Evolutionary conservation across 768 basidiomycete genomes (phyloP).

Genomic region (Lactarius quietus): DNA sequence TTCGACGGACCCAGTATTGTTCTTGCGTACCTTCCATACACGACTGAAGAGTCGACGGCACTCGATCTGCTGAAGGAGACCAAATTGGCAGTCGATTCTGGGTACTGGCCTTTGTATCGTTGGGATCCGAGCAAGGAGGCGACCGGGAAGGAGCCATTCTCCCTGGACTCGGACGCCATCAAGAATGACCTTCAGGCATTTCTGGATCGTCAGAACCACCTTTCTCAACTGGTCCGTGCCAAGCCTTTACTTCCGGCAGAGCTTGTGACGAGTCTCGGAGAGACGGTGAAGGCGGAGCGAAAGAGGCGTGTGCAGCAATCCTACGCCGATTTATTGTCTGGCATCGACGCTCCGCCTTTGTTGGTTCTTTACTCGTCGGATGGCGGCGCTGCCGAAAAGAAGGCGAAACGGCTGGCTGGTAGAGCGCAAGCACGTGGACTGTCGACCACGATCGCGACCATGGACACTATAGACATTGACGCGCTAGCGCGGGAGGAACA

Average conservation of each 20-base stretch:
- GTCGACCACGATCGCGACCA: slow-evolving; percentile 63
- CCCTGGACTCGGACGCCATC: slow-evolving; percentile 87
- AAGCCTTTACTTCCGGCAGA: slow-evolving; percentile 78
- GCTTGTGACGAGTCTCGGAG: slow-evolving; percentile 79
- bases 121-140: slow-evolving; percentile 90
- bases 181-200: slow-evolving; percentile 92
- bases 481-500: slow-evolving; percentile 59
- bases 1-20: slow-evolving; percentile 90
- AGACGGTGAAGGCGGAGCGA: slow-evolving; percentile 78
- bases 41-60: slow-evolving; percentile 68
- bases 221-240: slow-evolving; percentile 85
- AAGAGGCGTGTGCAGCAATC: slow-evolving; percentile 76
- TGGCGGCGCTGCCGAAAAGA: slow-evolving; percentile 94
- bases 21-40: slow-evolving; percentile 91
- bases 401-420: slow-evolving; percentile 80
- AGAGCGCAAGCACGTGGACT: slow-evolving; percentile 85
- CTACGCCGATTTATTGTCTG: slow-evolving; percentile 77
- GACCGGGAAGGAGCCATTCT: slow-evolving; percentile 77
- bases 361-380: slow-evolving; percentile 93
- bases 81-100: slow-evolving; percentile 91
- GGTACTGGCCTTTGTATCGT: slow-evolving; percentile 97
- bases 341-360: slow-evolving; percentile 84
- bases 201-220: slow-evolving; percentile 94
- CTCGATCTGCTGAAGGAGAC: slow-evolving; percentile 96
- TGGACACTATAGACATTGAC: slow-evolving; percentile 80